Evolutionary conservation across 305 asterid species (phyloP).

Genomic region (Salvia sclarea): DNA sequence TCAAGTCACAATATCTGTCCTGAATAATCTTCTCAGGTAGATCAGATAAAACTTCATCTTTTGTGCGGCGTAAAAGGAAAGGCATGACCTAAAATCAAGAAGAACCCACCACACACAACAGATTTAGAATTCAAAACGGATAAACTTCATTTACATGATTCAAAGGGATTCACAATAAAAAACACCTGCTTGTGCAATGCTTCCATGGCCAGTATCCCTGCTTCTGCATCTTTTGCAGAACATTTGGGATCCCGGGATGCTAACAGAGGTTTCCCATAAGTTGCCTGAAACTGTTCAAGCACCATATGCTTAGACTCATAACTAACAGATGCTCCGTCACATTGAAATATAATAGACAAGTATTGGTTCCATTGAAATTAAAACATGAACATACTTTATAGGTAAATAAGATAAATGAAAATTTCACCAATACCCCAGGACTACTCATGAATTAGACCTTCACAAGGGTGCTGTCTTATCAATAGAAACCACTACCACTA

Average conservation of each 20-base stretch:
- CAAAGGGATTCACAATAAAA: slow-evolving; percentile 19
- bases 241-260: slow-evolving; percentile 98
- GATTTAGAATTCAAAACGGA: slow-evolving; percentile 7
- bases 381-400: background rate
- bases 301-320: slow-evolving; percentile 32
- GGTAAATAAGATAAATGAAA: background rate
- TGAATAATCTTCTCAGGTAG: slow-evolving; percentile 95
- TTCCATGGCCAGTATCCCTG: slow-evolving; percentile 96
- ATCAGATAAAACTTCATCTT: slow-evolving; percentile 97
- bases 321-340: slow-evolving; percentile 2
- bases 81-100: slow-evolving; percentile 82
- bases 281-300: slow-evolving; percentile 81
- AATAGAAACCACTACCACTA: too few relatives aligned
- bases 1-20: slow-evolving; percentile 97
- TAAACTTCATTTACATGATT: slow-evolving; percentile 13
- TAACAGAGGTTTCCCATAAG: slow-evolving; percentile 91
- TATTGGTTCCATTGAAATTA: slow-evolving; percentile 3
- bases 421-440: too few relatives aligned
- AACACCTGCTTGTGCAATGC: slow-evolving; percentile 98
- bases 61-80: slow-evolving; percentile 95
- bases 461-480: too few relatives aligned
- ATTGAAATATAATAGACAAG: slow-evolving; percentile 7
- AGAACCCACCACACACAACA: slow-evolving; percentile 36
- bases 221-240: slow-evolving; percentile 97
- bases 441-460: too few relatives aligned